Evolutionary conservation across 257 asterid species (phyloP).

Genomic region (Fraxinus anomala): DNA sequence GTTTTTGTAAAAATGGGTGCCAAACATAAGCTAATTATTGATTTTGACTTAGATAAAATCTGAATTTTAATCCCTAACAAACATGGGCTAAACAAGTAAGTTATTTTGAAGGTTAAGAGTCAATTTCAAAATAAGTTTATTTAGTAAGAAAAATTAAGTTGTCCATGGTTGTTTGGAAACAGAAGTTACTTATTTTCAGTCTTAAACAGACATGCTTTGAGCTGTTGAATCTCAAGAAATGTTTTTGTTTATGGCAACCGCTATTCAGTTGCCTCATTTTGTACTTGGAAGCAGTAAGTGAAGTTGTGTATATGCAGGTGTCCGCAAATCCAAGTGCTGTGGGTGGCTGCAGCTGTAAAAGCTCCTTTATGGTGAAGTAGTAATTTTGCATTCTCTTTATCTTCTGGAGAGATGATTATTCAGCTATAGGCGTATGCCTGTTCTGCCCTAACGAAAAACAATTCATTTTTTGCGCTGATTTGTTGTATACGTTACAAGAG

Average conservation of each 20-base stretch:
- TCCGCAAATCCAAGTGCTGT: conserved; percentile 90
- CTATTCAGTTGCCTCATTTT: conserved; percentile 4
- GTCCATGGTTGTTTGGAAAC: background rate
- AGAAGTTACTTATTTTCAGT: background rate
- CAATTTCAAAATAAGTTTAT: background rate
- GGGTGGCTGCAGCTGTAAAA: conserved; percentile 97
- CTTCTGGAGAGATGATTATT: conserved; percentile 20
- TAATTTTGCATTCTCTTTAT: conserved; percentile 5
- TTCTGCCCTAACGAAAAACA: conserved; percentile 16
- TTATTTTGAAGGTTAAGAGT: background rate
- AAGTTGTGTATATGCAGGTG: conserved; percentile 50
- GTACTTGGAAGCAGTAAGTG: background rate
- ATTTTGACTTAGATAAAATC: no score
- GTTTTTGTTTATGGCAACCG: background rate
- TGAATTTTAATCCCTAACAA: no score
- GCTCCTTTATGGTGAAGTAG: conserved; percentile 74
- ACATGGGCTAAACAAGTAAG: no score
- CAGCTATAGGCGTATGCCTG: background rate
- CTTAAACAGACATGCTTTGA: background rate
- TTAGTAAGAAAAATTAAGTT: background rate
- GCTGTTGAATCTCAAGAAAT: background rate
- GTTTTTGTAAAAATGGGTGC: no score
- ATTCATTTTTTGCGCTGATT: conserved; percentile 28
- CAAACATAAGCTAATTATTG: no score
- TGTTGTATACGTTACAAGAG: conserved; percentile 29